Evolutionary conservation across 2,329 filamentous ascomycete species (phyloP).

Genomic region (Sodiomyces alkalinus): DNA sequence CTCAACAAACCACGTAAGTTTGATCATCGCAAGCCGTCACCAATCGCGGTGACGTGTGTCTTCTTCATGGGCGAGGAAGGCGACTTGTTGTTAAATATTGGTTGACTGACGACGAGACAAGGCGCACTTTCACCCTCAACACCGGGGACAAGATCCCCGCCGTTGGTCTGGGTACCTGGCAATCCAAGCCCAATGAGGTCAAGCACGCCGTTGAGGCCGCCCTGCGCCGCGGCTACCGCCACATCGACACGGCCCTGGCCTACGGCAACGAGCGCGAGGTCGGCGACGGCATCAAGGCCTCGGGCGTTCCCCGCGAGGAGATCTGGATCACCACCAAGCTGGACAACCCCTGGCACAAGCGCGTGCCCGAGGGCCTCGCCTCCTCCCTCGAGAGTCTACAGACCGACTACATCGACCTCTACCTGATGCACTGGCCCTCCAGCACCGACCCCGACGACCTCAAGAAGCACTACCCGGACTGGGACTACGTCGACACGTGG

Average conservation of each 20-base stretch:
- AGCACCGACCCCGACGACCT: conserved; percentile 45
- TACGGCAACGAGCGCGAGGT: conserved; percentile 66
- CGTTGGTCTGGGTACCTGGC: conserved; percentile 67
- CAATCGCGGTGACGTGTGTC: too few relatives aligned
- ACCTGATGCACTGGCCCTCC: conserved; percentile 59
- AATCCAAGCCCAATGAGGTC: conserved; percentile 55
- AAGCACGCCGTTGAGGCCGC: conserved; percentile 56
- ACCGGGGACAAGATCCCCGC: conserved; percentile 66
- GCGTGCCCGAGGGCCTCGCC: conserved; percentile 45
- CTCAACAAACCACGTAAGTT: too few relatives aligned
- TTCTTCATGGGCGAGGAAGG: too few relatives aligned
- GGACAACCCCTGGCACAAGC: conserved; percentile 65
- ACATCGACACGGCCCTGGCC: conserved; percentile 62
- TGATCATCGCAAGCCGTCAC: too few relatives aligned
- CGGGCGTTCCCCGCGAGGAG: conserved; percentile 47
- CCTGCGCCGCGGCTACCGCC: conserved; percentile 53
- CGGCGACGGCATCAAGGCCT: conserved; percentile 46
- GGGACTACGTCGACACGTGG: conserved; percentile 74
- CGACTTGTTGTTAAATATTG: too few relatives aligned
- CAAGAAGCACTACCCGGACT: conserved; percentile 58
- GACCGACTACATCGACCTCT: conserved; percentile 53
- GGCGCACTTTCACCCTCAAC: conserved; percentile 52
- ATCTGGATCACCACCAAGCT: conserved; percentile 72
- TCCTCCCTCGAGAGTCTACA: conserved; percentile 44
- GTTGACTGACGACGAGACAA: too few relatives aligned